These are phyloP conservation scores for Pseudonectria buxi DNA, from an alignment of 2,329 filamentous ascomycete genomes.

Conservation along the genomic window DNA sequence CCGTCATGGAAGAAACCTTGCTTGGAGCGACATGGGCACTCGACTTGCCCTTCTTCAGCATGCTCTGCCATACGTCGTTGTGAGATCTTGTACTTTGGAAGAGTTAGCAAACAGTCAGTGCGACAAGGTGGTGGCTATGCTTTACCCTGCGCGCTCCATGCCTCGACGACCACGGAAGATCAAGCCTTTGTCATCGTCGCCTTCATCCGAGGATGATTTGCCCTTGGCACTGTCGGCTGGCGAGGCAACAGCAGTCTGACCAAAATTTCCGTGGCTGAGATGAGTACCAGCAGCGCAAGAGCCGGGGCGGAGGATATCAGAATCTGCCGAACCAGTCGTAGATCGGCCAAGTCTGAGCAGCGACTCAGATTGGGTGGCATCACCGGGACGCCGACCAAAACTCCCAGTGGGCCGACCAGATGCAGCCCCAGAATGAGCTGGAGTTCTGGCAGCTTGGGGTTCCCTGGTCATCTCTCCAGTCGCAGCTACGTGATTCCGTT, in stretches of 20 bases:
- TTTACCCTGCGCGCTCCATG: slow-evolving; percentile 26
- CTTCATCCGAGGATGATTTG: slow-evolving; percentile 23
- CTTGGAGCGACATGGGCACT: slow-evolving; percentile 40
- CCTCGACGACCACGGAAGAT: slow-evolving; percentile 32
- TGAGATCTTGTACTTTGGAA: slow-evolving; percentile 32
- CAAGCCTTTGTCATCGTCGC: slow-evolving; percentile 29
- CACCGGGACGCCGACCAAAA: slow-evolving; percentile 18
- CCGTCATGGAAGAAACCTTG: slow-evolving; percentile 46
- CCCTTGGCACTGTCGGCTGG: slow-evolving; percentile 11
- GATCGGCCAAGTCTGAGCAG: slow-evolving; percentile 18
- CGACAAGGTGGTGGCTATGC: background rate
- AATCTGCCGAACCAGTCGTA: slow-evolving; percentile 12
- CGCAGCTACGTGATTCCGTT: no score
- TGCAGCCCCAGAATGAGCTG: no score
- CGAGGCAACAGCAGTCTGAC: slow-evolving; percentile 12
- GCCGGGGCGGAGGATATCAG: slow-evolving; percentile 16
- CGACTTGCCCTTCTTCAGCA: slow-evolving; percentile 46
- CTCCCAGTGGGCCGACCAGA: slow-evolving; percentile 1
- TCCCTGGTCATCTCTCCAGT: no score
- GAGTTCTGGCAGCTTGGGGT: no score
- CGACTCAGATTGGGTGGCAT: slow-evolving; percentile 29
- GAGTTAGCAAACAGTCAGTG: background rate
- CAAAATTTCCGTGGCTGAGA: slow-evolving; percentile 22
- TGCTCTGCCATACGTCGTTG: slow-evolving; percentile 41
- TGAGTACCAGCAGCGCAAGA: slow-evolving; percentile 19